Base-by-base conservation (phyloP, 2,329 filamentous ascomycete species). In the Exophiala viscosa region DNA sequence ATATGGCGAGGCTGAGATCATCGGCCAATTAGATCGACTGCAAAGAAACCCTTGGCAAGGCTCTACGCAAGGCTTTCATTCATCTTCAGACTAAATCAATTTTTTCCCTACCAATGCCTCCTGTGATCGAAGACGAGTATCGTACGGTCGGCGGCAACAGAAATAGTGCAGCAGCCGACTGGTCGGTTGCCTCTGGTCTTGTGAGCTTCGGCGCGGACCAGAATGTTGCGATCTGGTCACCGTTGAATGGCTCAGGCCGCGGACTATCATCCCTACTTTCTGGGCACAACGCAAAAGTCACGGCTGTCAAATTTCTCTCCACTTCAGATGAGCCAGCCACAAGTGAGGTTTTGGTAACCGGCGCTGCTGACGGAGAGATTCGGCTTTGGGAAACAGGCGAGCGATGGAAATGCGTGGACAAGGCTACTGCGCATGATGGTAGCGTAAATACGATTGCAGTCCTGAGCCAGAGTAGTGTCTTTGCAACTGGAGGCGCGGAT, bases 161-260 rank as follows among this genome's bases (percentile, higher is more conserved):
- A 63, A 89, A 97, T 65, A 87, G 92, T 14, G 85, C 86, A 13
- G 88, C 90, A 23, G 91, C 92, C 23, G 92, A 97, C 73, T 99
- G 93, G 93, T 84, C 87, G 66, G 66, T 72, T 15, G 73, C 79
- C 58, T 74, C 75, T 15, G 88, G 87, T 8, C 68, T 90, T 40
- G 76, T 99, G 48, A 93, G 90, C 28, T 99, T 89, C 73, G 93
- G 93, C 31, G 86, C 91, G 7, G 89, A 95, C 70, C 84, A 85
- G 62, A 93, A 93, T 71, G 80, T 99, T 62, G 92, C 90, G 39
- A 67, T 97, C 36, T 99, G 93, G 93, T 77, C 84, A 66, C 90
- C 59, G 17, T 36, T 62, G 70, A 73, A 78, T 52, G 59, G 66
- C 28, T 61, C 67, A 23, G 63, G 74, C 18, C 66, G 64, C 14